Evolutionary conservation across 2,329 filamentous ascomycete genomes (phyloP).

Genomic region (Epichloe sp.): DNA sequence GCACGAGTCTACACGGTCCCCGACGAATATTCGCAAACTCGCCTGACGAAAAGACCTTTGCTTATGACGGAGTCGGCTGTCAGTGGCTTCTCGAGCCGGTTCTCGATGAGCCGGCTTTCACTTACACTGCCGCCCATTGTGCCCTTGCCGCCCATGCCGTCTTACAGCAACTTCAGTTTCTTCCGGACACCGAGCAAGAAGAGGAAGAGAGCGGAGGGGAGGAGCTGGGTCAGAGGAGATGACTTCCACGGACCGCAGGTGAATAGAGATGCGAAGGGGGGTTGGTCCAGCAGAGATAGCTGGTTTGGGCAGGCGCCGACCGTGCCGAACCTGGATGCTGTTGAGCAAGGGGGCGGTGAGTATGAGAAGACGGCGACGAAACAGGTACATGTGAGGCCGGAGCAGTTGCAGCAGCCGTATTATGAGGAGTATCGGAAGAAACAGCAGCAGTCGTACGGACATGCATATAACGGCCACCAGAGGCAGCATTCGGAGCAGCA

Average conservation of each 20-base stretch:
- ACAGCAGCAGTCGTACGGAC: background rate
- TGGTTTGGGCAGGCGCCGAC: constrained; percentile 23
- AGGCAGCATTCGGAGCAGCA: background rate
- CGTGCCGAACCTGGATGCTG: constrained; percentile 20
- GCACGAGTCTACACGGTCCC: constrained; percentile 18
- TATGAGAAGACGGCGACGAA: constrained; percentile 1
- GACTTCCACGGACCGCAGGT: constrained; percentile 34
- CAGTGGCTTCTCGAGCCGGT: constrained; percentile 7
- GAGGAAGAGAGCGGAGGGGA: background rate
- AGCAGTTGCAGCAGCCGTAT: constrained; percentile 1
- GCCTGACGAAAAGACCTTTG: constrained; percentile 19
- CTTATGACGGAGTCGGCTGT: constrained; percentile 6
- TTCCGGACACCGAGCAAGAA: constrained; percentile 11
- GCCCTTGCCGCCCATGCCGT: constrained; percentile 19
- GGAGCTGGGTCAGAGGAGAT: constrained; percentile 27
- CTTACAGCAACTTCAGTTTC: constrained; percentile 18
- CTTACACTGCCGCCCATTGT: constrained; percentile 15
- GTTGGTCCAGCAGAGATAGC: constrained; percentile 19
- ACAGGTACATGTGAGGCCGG: constrained; percentile 1
- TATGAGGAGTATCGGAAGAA: constrained; percentile 6
- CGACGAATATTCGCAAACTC: constrained; percentile 14
- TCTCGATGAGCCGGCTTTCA: constrained; percentile 15
- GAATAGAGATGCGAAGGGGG: constrained; percentile 12
- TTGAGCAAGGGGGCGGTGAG: constrained; percentile 11
- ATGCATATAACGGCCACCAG: background rate